Evolutionary conservation across 176 grass and related monocot genomes (phyloP).

Genomic region (Elaeis guineensis): DNA sequence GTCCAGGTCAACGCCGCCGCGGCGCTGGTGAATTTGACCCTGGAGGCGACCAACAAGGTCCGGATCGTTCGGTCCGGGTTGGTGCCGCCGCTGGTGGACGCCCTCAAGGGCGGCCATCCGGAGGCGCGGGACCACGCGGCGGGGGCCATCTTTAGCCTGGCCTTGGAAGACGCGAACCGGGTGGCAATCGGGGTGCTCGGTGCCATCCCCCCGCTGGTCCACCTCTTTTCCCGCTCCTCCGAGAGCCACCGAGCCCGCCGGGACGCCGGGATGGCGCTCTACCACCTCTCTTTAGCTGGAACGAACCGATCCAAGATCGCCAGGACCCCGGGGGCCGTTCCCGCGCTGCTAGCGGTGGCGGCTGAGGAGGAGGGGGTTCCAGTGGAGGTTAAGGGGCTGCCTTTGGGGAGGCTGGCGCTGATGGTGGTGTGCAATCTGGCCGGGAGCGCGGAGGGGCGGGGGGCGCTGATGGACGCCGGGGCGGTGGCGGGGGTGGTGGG

Average conservation of each 20-base stretch:
- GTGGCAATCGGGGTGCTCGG: slow-evolving; percentile 36
- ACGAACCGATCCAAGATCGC: slow-evolving; percentile 30
- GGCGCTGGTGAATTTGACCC: slow-evolving; percentile 30
- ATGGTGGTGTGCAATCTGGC: slow-evolving; percentile 31
- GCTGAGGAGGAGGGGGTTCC: slow-evolving; percentile 2
- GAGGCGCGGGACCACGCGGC: slow-evolving; percentile 28
- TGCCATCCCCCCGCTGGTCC: slow-evolving; percentile 29
- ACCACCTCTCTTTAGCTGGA: slow-evolving; percentile 33
- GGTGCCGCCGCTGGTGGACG: slow-evolving; percentile 29
- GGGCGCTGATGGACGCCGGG: slow-evolving; percentile 36
- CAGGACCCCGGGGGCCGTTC: slow-evolving; percentile 11
- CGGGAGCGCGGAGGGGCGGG: slow-evolving; percentile 28
- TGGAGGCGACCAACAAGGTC: slow-evolving; percentile 27
- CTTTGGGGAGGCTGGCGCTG: slow-evolving; percentile 14
- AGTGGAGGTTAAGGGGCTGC: no score
- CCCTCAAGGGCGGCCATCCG: slow-evolving; percentile 6
- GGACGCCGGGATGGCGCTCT: slow-evolving; percentile 41
- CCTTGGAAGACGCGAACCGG: slow-evolving; percentile 30
- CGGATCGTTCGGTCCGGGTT: slow-evolving; percentile 28
- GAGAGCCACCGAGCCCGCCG: slow-evolving; percentile 15
- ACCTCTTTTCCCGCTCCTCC: slow-evolving; percentile 8
- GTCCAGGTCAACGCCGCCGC: slow-evolving; percentile 29
- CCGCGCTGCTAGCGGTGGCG: slow-evolving; percentile 17
- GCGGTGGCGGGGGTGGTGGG: slow-evolving; percentile 16
- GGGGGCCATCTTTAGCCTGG: slow-evolving; percentile 33